A percentile compares a stretch with the other conserved stretches of the same genome.
Evolutionary conservation across 306 rosid species (phyloP).

Genomic region (Delonix regia): DNA sequence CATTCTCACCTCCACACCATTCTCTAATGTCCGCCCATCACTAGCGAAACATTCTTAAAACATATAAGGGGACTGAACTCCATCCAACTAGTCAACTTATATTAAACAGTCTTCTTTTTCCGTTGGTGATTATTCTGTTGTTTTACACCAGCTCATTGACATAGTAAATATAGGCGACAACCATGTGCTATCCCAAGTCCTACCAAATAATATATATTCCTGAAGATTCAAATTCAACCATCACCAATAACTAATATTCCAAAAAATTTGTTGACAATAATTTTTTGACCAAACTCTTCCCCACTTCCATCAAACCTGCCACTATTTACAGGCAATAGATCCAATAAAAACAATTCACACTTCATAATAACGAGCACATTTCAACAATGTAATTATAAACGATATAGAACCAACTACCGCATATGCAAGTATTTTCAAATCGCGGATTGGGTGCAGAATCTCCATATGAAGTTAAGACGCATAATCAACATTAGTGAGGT

Average conservation of each 20-base stretch:
- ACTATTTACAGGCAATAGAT: background rate
- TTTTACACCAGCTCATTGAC: conserved; percentile 8
- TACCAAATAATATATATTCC: background rate
- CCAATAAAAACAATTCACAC: conserved; percentile 16
- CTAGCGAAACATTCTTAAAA: background rate
- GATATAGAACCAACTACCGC: conserved; percentile 1
- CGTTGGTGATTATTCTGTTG: background rate
- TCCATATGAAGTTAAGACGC: conserved; percentile 1
- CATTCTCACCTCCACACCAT: background rate
- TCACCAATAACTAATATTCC: conserved; percentile 16
- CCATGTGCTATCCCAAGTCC: conserved; percentile 10
- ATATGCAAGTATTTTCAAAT: conserved; percentile 1
- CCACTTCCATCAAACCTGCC: background rate
- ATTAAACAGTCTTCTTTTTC: background rate
- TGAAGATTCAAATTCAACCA: conserved; percentile 9
- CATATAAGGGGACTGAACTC: background rate
- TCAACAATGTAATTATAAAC: background rate
- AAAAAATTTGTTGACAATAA: background rate
- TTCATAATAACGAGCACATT: background rate
- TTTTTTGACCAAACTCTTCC: conserved; percentile 5
- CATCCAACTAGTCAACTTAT: conserved; percentile 7
- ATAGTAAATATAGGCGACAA: background rate
- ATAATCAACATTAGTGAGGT: background rate
- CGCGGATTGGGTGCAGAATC: background rate
- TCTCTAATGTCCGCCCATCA: background rate